Conservation (phyloP, 1,284 basidiomycete species). For the Ceratobasidium sp. region DNA sequence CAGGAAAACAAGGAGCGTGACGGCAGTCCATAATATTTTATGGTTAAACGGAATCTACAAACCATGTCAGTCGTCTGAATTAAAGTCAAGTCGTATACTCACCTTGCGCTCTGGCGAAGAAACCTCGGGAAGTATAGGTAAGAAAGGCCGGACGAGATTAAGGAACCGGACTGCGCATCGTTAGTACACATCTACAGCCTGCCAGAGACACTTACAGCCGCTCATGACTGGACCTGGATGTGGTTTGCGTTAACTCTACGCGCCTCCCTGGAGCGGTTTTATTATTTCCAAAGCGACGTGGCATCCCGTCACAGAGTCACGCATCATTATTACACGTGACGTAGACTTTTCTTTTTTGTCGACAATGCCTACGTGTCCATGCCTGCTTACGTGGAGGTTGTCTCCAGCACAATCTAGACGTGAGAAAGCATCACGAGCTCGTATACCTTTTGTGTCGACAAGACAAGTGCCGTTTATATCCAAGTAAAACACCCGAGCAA, state of each 20-base stretch:
- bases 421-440: neutral
- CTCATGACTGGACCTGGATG: constrained; percentile 45
- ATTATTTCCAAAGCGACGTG: constrained; percentile 41
- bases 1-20: constrained; percentile 95
- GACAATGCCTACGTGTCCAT: constrained; percentile 37
- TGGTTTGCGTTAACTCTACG: constrained; percentile 36
- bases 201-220: constrained; percentile 45
- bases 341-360: constrained; percentile 2
- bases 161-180: constrained; percentile 78
- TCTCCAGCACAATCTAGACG: constrained; percentile 21
- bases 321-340: constrained; percentile 16
- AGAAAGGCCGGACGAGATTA: constrained; percentile 93
- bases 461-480: too few relatives aligned
- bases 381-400: constrained; percentile 27
- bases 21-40: constrained; percentile 96
- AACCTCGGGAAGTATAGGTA: constrained; percentile 92
- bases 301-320: constrained; percentile 28
- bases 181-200: constrained; percentile 18
- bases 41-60: constrained; percentile 89
- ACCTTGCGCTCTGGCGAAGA: constrained; percentile 96
- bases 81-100: constrained; percentile 42
- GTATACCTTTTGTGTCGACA: too few relatives aligned
- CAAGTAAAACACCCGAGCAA: too few relatives aligned
- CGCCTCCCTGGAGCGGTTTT: constrained; percentile 33
- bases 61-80: constrained; percentile 41